Conservation (phyloP, 305 asterid genomes). For the Fraxinus nigra region DNA sequence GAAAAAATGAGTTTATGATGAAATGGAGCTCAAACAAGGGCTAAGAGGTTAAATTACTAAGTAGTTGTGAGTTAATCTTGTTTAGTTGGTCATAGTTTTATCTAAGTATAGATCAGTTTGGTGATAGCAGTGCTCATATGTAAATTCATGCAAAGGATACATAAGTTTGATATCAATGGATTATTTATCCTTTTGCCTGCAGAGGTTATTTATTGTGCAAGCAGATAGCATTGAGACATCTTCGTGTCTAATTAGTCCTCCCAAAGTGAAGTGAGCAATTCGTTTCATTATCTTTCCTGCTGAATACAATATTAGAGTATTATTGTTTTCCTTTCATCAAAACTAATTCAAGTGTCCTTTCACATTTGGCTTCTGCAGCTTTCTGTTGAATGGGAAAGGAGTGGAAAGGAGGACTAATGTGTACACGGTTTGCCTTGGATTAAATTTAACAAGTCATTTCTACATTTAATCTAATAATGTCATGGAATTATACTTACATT, state of each 20-base stretch:
- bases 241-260: slow-evolving; percentile 74
- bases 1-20: too few relatives aligned
- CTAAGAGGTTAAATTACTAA: slow-evolving; percentile 3
- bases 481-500: slow-evolving; percentile 5
- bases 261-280: slow-evolving; percentile 64
- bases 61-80: not conserved
- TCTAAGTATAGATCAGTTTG: not conserved
- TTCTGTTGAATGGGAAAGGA: slow-evolving; percentile 76
- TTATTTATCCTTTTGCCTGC: slow-evolving; percentile 40
- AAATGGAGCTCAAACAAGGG: not conserved
- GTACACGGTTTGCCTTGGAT: slow-evolving; percentile 48
- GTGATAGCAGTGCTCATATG: not conserved
- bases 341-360: slow-evolving; percentile 12
- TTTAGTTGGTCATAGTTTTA: slow-evolving; percentile 6
- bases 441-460: slow-evolving; percentile 3
- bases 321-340: slow-evolving; percentile 11
- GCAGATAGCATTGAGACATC: slow-evolving; percentile 69
- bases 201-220: slow-evolving; percentile 77
- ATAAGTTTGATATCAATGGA: slow-evolving; percentile 2
- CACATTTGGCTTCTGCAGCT: slow-evolving; percentile 49
- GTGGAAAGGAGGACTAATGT: slow-evolving; percentile 59
- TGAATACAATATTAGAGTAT: not conserved
- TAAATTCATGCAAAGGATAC: slow-evolving; percentile 15
- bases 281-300: slow-evolving; percentile 15
- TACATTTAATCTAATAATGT: slow-evolving; percentile 20